These are phyloP conservation scores for Skeletonema potamos DNA, from an alignment of 108 stramenopile species.

Conservation along the genomic window DNA sequence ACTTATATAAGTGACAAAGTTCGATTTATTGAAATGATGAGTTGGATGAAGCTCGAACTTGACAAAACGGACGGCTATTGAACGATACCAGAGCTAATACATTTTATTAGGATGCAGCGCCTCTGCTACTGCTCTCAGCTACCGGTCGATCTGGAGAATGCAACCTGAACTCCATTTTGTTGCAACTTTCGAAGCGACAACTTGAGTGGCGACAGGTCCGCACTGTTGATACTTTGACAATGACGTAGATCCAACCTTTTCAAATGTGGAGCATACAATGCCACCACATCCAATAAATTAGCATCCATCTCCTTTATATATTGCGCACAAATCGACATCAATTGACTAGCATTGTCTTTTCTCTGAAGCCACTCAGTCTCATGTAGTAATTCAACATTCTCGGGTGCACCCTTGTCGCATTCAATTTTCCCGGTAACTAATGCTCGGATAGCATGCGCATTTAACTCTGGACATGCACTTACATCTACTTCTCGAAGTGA, in stretches of 20 bases:
- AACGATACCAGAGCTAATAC: background rate
- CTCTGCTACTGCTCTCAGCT: no score
- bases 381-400: background rate
- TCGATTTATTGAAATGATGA: conserved; percentile 64
- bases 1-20: conserved; percentile 63
- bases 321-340: conserved; percentile 16
- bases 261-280: conserved; percentile 9
- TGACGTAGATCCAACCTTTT: conserved; percentile 22
- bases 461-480: conserved; percentile 12
- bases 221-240: conserved; percentile 7
- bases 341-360: conserved; percentile 4
- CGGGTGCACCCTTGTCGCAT: background rate
- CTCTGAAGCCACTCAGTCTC: background rate
- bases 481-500: conserved; percentile 21
- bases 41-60: conserved; percentile 46
- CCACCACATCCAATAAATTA: conserved; percentile 8
- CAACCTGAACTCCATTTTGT: conserved; percentile 13
- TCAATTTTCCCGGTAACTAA: conserved; percentile 7
- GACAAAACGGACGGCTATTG: conserved; percentile 22
- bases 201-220: conserved; percentile 3
- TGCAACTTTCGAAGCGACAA: conserved; percentile 18
- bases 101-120: background rate
- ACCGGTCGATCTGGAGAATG: background rate
- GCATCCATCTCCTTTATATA: conserved; percentile 16
- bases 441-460: conserved; percentile 10